Evolutionary conservation across 108 stramenopile species (phyloP).

Genomic region (Skeletonema menzelii): DNA sequence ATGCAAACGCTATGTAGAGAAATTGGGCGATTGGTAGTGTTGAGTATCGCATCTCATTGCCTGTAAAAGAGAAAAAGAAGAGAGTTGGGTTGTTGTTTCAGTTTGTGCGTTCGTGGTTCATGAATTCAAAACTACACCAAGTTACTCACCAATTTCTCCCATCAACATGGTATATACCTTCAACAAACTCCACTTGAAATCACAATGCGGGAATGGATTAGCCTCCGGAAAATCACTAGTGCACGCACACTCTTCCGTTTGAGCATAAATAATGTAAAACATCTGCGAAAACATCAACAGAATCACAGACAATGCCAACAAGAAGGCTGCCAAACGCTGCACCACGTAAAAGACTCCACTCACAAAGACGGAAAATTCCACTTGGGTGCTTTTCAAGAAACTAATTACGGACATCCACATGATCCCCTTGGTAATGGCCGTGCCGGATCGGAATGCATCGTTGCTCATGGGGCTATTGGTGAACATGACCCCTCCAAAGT

Average conservation of each 20-base stretch:
- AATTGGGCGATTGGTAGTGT: slow-evolving; percentile 34
- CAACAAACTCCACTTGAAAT: slow-evolving; percentile 57
- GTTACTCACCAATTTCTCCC: slow-evolving; percentile 60
- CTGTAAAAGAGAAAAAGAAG: background rate
- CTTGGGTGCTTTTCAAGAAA: slow-evolving; percentile 77
- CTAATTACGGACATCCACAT: slow-evolving; percentile 80
- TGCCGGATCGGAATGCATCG: slow-evolving; percentile 64
- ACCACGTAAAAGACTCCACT: slow-evolving; percentile 82
- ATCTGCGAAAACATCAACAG: slow-evolving; percentile 87
- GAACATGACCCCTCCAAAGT: slow-evolving; percentile 69
- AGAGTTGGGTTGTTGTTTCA: background rate
- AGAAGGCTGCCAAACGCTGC: slow-evolving; percentile 71
- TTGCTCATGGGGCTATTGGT: slow-evolving; percentile 8
- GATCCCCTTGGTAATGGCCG: slow-evolving; percentile 74
- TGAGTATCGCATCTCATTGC: slow-evolving; percentile 37
- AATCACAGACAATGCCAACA: slow-evolving; percentile 75
- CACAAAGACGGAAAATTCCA: slow-evolving; percentile 87
- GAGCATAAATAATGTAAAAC: slow-evolving; percentile 78
- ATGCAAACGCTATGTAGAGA: slow-evolving; percentile 46
- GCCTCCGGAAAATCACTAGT: slow-evolving; percentile 3
- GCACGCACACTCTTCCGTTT: slow-evolving; percentile 49
- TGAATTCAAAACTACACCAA: background rate
- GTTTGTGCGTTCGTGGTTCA: no score
- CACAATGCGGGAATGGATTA: slow-evolving; percentile 51
- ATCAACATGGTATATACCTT: slow-evolving; percentile 63